Conservation (phyloP, 2,329 filamentous ascomycete genomes). For the Byssochlamys sp. region DNA sequence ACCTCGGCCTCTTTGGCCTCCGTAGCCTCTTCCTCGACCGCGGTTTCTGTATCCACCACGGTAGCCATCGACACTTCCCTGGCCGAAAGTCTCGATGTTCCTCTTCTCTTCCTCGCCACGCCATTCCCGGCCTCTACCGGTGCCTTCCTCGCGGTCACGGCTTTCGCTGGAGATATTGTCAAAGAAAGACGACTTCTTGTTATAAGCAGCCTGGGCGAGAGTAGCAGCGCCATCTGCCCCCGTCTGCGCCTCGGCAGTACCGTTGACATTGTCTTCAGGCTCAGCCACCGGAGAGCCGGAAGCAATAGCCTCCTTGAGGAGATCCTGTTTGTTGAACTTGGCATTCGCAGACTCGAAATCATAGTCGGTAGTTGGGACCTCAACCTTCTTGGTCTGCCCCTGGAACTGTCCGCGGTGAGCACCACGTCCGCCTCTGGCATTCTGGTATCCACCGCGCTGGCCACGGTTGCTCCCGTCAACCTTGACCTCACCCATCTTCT, state of each 20-base stretch:
- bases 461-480: conserved; percentile 26
- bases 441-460: conserved; percentile 30
- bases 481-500: conserved; percentile 38
- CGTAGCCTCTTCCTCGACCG: conserved; percentile 46
- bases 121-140: conserved; percentile 70
- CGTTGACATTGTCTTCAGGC: conserved; percentile 39
- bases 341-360: conserved; percentile 81
- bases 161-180: conserved; percentile 95
- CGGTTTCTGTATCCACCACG: conserved; percentile 70
- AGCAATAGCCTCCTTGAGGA: conserved; percentile 80
- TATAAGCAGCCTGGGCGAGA: conserved; percentile 55
- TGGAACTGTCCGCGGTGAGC: conserved; percentile 35
- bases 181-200: conserved; percentile 85
- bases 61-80: conserved; percentile 86
- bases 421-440: conserved; percentile 39
- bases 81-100: conserved; percentile 96
- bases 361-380: conserved; percentile 82
- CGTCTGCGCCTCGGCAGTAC: conserved; percentile 29
- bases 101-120: conserved; percentile 84
- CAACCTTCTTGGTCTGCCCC: conserved; percentile 56
- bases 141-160: conserved; percentile 72
- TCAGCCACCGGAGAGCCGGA: conserved; percentile 58
- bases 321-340: conserved; percentile 78
- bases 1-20: conserved; percentile 36
- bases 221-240: conserved; percentile 19